Percentiles rank a stretch among this genome's conserved stretches.
Conservation (phyloP, 495 filamentous ascomycete genomes). For the Daldinia vernicosa region DNA sequence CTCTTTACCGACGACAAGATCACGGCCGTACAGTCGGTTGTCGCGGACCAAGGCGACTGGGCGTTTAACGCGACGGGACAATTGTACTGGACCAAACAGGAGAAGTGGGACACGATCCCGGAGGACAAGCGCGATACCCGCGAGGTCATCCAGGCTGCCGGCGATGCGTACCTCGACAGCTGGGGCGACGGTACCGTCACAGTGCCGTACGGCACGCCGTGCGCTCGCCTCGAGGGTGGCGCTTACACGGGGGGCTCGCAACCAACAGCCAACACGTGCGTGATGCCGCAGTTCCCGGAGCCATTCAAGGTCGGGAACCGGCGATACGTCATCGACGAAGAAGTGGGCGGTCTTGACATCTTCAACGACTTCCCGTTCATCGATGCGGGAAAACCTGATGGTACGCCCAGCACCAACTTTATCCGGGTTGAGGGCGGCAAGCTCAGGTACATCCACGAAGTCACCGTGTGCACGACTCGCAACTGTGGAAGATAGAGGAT, state of each 20-base stretch:
- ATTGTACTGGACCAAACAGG: conserved; percentile 48
- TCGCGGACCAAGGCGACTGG: conserved; percentile 50
- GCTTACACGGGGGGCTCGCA: conserved; percentile 48
- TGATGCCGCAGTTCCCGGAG: conserved; percentile 47
- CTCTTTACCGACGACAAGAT: conserved; percentile 45
- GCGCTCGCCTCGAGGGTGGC: conserved; percentile 59
- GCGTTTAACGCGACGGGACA: conserved; percentile 53
- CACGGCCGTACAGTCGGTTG: conserved; percentile 49
- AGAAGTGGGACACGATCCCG: conserved; percentile 54
- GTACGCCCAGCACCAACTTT: conserved; percentile 48
- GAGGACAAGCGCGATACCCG: conserved; percentile 48
- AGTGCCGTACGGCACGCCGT: conserved; percentile 58
- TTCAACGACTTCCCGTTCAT: conserved; percentile 53
- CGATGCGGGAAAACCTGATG: conserved; percentile 47
- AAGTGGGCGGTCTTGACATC: conserved; percentile 54
- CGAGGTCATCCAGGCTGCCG: conserved; percentile 55
- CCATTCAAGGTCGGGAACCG: conserved; percentile 48
- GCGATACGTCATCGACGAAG: conserved; percentile 57
- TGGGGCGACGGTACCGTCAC: conserved; percentile 52
- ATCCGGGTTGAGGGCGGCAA: conserved; percentile 51
- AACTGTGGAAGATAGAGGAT: conserved; percentile 29
- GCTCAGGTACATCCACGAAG: conserved; percentile 53
- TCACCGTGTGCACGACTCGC: conserved; percentile 43
- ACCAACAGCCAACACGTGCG: conserved; percentile 50
- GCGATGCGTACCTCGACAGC: conserved; percentile 57